Conservation (phyloP, 148 eudicot species). For the Cornus controversa region DNA sequence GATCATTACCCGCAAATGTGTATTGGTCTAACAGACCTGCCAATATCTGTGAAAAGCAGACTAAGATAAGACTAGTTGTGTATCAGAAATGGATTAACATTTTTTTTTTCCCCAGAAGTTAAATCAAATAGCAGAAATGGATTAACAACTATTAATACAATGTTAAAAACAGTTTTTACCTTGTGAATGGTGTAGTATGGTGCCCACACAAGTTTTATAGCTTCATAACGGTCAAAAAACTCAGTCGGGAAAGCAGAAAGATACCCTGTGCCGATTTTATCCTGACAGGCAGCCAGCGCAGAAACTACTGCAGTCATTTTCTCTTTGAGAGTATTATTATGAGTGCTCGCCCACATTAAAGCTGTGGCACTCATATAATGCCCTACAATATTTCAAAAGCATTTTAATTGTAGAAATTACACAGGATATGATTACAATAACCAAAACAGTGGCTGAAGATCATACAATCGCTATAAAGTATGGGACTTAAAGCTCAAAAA, state of each 20-base stretch:
- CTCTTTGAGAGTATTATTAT: constrained; percentile 50
- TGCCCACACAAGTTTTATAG: constrained; percentile 65
- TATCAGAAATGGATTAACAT: too few relatives aligned
- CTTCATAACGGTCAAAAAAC: constrained; percentile 67
- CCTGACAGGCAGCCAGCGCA: constrained; percentile 62
- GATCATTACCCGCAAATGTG: constrained; percentile 43
- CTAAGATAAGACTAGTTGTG: too few relatives aligned
- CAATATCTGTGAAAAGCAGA: constrained; percentile 45
- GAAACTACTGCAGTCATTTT: constrained; percentile 60
- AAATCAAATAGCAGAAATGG: too few relatives aligned
- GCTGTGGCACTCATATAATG: constrained; percentile 87
- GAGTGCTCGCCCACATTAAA: constrained; percentile 88
- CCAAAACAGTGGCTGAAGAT: too few relatives aligned
- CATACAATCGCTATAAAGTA: not conserved
- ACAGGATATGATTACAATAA: too few relatives aligned
- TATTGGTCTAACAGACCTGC: constrained; percentile 87
- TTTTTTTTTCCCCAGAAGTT: too few relatives aligned
- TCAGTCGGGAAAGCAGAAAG: constrained; percentile 84
- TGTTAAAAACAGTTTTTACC: constrained; percentile 29
- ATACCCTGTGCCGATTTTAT: constrained; percentile 71
- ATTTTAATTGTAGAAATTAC: not conserved
- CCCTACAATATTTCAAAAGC: constrained; percentile 40
- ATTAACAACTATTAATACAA: too few relatives aligned
- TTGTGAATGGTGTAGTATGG: constrained; percentile 93
- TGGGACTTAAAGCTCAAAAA: not conserved